Evolutionary conservation across 169 alveolate species (phyloP), one percentile per base, ranked within the genome.

Genomic region (Plasmodium reichenowi): DNA sequence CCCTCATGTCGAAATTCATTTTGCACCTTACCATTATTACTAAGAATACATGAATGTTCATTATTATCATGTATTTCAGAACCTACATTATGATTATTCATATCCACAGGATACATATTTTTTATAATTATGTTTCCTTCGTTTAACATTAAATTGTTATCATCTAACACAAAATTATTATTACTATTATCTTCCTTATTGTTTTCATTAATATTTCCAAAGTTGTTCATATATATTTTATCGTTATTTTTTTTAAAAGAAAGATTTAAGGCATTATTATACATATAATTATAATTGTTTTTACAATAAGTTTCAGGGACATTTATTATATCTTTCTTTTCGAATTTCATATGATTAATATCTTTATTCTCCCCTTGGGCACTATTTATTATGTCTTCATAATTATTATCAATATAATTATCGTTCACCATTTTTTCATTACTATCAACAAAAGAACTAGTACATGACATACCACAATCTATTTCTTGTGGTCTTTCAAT

Each of bases 401-500:
- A 38, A 38, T 38, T 38, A 38, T 38, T 38, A 38, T 38, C 47
- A 38, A 5, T 38, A 38, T 38, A 15, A 60, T 60, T 59, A 32
- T 32, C 72, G 56, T 38, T 54, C 9, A 22, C 20, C 24, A 72
- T 43, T 43, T 45, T 50, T 48, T 76, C 88, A 76, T 20, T 17
- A 17, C 43, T 13, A 20, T 76, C 89, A 64, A 24, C 20, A 70
- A 76, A 48, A 32, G 89, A 76, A 43, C 89, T 76, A 5, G 76
- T 58, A 22, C 89, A 76, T 7, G 89, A 76, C 89, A 76, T 76
- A 9, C 89, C 89, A 43, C 89, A 76, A 58, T 76, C 89, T 10
- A 76, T 76, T 56, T 76, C 89, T 56, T 76, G 89, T 12, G 89
- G 89, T 68, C 89, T 76, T 56, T 63, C 58, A n/a, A 76, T 64